These are phyloP conservation scores for Helichrysum umbraculigerum DNA, from an alignment of 129 eudicot species.

Conservation along the genomic window DNA sequence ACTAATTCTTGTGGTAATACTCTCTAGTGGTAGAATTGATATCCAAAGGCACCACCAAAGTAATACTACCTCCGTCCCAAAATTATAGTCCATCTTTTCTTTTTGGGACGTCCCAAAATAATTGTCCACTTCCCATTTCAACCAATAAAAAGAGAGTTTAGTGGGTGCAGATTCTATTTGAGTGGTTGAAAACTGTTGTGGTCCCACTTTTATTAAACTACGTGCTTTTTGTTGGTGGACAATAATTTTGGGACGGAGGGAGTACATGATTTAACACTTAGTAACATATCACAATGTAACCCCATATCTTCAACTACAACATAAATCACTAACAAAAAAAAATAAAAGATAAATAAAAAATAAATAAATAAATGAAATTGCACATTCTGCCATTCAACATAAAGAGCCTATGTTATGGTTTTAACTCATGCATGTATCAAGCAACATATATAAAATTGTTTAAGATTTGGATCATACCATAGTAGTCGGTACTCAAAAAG, in stretches of 20 bases:
- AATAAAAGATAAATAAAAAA: too few species aligned
- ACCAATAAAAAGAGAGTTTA: too few species aligned
- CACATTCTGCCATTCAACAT: background rate
- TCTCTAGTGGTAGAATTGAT: background rate
- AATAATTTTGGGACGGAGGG: too few species aligned
- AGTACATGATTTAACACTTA: too few species aligned
- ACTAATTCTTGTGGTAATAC: background rate
- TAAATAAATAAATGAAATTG: background rate
- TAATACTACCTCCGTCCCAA: too few species aligned
- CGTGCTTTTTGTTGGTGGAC: too few species aligned
- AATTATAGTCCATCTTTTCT: too few species aligned
- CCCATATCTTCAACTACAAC: background rate
- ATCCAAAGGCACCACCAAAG: background rate
- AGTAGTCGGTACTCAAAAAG: background rate
- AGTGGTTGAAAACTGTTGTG: too few species aligned
- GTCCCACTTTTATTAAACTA: too few species aligned
- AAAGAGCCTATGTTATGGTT: background rate
- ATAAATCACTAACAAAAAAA: background rate
- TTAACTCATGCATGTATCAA: background rate
- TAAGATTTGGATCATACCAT: background rate
- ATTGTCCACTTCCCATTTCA: too few species aligned
- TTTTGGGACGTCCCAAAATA: too few species aligned
- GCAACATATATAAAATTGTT: background rate
- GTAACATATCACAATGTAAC: background rate
- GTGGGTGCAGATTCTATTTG: too few species aligned